Percentiles rank a stretch among this genome's conserved stretches.
Conservation (phyloP, 345 rosid genomes). For the Sisymbrium irio region DNA sequence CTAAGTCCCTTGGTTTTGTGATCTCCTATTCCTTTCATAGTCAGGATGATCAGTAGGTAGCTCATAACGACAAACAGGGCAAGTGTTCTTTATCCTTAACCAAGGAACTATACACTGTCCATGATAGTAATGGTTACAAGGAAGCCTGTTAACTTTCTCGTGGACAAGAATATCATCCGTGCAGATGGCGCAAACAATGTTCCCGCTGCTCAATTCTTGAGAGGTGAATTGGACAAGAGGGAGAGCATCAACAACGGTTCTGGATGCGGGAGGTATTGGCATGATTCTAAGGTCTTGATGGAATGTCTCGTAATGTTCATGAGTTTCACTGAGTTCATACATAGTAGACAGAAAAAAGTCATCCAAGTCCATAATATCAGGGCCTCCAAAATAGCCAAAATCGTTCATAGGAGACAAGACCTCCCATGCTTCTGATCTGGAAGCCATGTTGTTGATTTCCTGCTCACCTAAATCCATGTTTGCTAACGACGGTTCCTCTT, state of each 20-base stretch:
- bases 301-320: constrained; percentile 10
- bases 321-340: neutral
- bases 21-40: constrained; percentile 54
- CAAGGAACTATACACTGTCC: constrained; percentile 83
- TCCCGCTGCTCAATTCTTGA: constrained; percentile 47
- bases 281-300: constrained; percentile 14
- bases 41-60: constrained; percentile 80
- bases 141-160: constrained; percentile 68
- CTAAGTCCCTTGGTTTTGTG: constrained; percentile 11
- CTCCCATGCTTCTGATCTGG: constrained; percentile 38
- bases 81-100: constrained; percentile 84
- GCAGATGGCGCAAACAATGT: constrained; percentile 72
- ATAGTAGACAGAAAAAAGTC: neutral
- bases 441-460: no score
- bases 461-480: no score
- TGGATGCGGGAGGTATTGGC: constrained; percentile 71
- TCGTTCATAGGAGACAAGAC: constrained; percentile 7
- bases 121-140: constrained; percentile 79
- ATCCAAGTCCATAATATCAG: constrained; percentile 1
- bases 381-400: neutral
- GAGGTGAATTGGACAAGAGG: constrained; percentile 46
- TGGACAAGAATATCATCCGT: constrained; percentile 66
- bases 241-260: constrained; percentile 57
- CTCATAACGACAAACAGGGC: constrained; percentile 89
- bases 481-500: no score